Percentiles rank a stretch among this genome's conserved stretches.
These are phyloP conservation scores for Aspergillus incahuasiensis DNA, from an alignment of 495 filamentous ascomycete species.

Conservation along the genomic window DNA sequence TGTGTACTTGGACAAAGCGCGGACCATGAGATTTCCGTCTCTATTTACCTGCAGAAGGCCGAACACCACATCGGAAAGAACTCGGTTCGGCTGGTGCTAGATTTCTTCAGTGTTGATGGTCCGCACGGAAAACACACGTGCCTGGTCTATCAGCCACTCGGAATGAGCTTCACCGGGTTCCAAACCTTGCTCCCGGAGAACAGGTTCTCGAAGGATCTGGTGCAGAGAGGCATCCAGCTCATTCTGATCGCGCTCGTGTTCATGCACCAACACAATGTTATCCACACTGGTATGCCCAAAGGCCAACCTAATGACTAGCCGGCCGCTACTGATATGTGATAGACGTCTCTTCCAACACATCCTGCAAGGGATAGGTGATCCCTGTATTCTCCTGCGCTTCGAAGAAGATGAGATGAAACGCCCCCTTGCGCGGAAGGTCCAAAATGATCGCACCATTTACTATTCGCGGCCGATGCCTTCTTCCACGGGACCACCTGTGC, in stretches of 20 bases:
- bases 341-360: too few relatives aligned
- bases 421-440: slow-evolving; percentile 18
- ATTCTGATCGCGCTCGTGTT: slow-evolving; percentile 36
- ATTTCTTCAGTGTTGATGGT: slow-evolving; percentile 6
- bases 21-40: too few relatives aligned
- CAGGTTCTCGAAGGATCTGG: slow-evolving; percentile 17
- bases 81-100: background rate
- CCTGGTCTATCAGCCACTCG: slow-evolving; percentile 28
- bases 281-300: too few relatives aligned
- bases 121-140: slow-evolving; percentile 27
- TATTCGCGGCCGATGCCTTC: background rate
- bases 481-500: slow-evolving; percentile 14
- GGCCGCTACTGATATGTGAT: slow-evolving; percentile 41
- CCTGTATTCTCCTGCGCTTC: too few relatives aligned
- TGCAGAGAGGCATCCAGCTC: slow-evolving; percentile 20
- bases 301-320: too few relatives aligned
- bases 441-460: slow-evolving; percentile 22
- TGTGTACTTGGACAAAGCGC: background rate
- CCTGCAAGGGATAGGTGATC: too few relatives aligned
- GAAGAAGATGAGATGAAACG: slow-evolving; percentile 14
- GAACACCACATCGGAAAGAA: background rate
- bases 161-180: slow-evolving; percentile 9
- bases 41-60: too few relatives aligned
- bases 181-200: slow-evolving; percentile 9
- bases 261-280: slow-evolving; percentile 34